Conservation (phyloP, 495 filamentous ascomycete genomes). For the Podospora conica region DNA sequence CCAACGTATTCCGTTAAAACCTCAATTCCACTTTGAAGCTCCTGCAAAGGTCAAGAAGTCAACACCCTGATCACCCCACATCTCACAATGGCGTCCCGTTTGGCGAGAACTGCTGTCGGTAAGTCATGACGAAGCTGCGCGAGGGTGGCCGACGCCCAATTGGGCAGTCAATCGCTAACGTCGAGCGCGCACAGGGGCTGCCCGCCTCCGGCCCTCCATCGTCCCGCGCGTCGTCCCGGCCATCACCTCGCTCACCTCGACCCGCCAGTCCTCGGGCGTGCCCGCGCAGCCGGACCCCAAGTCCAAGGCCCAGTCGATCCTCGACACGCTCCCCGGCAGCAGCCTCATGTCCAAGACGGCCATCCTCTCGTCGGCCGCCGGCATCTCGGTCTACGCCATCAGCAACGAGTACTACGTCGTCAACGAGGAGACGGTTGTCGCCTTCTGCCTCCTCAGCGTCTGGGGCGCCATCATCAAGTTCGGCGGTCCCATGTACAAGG, state of each 20-base stretch:
- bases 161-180: conserved; percentile 15
- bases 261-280: conserved; percentile 67
- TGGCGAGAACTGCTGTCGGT: conserved; percentile 89
- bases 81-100: conserved; percentile 87
- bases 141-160: conserved; percentile 15
- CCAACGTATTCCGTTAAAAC: conserved; percentile 42
- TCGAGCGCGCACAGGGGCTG: conserved; percentile 58
- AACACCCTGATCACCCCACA: conserved; percentile 41
- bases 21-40: conserved; percentile 42
- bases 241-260: conserved; percentile 55
- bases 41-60: conserved; percentile 31
- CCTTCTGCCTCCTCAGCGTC: conserved; percentile 79
- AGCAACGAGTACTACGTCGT: conserved; percentile 99
- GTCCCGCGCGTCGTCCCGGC: conserved; percentile 65
- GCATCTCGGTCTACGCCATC: conserved; percentile 87
- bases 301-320: conserved; percentile 89
- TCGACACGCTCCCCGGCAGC: conserved; percentile 82
- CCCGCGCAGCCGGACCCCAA: conserved; percentile 77
- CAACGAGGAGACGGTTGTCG: conserved; percentile 94
- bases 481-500: conserved; percentile 81
- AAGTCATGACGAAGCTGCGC: conserved; percentile 37
- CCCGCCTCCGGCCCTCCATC: conserved; percentile 74
- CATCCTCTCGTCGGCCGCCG: conserved; percentile 86
- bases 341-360: conserved; percentile 89
- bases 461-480: conserved; percentile 87